phyloP scores from a whole-genome alignment of 805 yeast species.

The Candida namnaoensis region DNA sequence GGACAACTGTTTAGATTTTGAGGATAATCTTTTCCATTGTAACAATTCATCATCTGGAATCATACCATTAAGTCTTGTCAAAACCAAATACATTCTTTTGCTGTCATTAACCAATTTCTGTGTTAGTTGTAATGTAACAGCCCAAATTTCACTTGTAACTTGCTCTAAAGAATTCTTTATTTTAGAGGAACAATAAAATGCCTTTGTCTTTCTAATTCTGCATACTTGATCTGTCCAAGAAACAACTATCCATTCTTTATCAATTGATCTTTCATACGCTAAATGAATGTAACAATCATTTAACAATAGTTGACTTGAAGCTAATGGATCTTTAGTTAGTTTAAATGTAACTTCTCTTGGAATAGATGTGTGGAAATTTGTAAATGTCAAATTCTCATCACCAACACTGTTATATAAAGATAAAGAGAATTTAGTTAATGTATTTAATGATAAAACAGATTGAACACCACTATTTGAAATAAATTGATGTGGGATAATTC shows the following conservation, averaged over 20 bases:
- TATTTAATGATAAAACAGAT: conserved; percentile 22
- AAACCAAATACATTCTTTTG: conserved; percentile 53
- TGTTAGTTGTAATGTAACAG: conserved; percentile 39
- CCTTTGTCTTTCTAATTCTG: conserved; percentile 44
- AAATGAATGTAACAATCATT: conserved; percentile 78
- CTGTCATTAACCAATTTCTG: conserved; percentile 21
- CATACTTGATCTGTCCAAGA: conserved; percentile 90
- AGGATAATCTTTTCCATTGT: conserved; percentile 69
- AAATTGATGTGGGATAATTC: conserved; percentile 32
- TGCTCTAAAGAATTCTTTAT: conserved; percentile 34
- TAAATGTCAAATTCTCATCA: conserved; percentile 20
- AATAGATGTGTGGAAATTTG: conserved; percentile 30
- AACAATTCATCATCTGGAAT: conserved; percentile 76
- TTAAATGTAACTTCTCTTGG: conserved; percentile 36
- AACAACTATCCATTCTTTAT: conserved; percentile 77
- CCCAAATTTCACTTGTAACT: conserved; percentile 63
- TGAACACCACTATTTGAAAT: conserved; percentile 25
- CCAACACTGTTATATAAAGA: conserved; percentile 54
- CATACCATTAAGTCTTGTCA: conserved; percentile 64
- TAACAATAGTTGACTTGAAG: conserved; percentile 28
- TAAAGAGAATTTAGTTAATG: conserved; percentile 36
- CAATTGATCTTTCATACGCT: conserved; percentile 76
- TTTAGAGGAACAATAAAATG: conserved; percentile 45
- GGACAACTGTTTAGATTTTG: conserved; percentile 44
- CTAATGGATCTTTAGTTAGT: conserved; percentile 27